phyloP scores from a whole-genome alignment of 2,329 filamentous ascomycete species.

The Sclerotinia sclerotiorum region DNA sequence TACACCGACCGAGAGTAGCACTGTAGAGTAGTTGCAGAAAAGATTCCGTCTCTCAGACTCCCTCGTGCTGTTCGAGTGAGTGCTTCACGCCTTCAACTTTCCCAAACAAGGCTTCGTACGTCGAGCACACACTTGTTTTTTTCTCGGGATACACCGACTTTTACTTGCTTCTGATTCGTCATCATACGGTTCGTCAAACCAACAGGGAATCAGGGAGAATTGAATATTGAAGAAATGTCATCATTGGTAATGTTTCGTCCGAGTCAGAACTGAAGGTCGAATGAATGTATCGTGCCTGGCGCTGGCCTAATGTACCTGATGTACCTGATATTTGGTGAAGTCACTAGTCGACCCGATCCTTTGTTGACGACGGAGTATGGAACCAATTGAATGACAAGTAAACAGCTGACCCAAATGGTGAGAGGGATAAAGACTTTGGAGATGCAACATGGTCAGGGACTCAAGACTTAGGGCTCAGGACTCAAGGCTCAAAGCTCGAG shows the following conservation, averaged over 20 bases:
- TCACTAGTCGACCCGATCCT: not conserved
- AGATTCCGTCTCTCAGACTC: not conserved
- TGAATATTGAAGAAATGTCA: not conserved
- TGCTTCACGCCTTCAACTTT: not conserved
- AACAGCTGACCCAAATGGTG: not conserved
- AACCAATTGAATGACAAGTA: not conserved
- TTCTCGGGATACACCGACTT: conserved; percentile 5
- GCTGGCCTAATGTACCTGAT: conserved; percentile 5
- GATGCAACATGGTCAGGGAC: not conserved
- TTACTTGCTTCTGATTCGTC: conserved; percentile 10
- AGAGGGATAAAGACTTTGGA: not conserved
- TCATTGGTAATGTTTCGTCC: conserved; percentile 4
- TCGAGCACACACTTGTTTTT: not conserved
- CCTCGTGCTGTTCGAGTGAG: not conserved
- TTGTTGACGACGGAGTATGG: not conserved
- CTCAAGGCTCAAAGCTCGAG: too few species aligned
- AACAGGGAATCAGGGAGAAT: not conserved
- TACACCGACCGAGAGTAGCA: not conserved
- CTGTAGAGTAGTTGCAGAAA: not conserved
- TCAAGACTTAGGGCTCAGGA: too few species aligned
- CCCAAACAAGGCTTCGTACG: not conserved
- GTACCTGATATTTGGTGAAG: not conserved
- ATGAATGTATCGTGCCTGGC: not conserved
- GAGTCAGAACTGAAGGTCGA: not conserved
- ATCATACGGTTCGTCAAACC: conserved; percentile 3